Base-by-base conservation (phyloP, 495 filamentous ascomycete species). In the Aspergillus olivimuriae region DNA sequence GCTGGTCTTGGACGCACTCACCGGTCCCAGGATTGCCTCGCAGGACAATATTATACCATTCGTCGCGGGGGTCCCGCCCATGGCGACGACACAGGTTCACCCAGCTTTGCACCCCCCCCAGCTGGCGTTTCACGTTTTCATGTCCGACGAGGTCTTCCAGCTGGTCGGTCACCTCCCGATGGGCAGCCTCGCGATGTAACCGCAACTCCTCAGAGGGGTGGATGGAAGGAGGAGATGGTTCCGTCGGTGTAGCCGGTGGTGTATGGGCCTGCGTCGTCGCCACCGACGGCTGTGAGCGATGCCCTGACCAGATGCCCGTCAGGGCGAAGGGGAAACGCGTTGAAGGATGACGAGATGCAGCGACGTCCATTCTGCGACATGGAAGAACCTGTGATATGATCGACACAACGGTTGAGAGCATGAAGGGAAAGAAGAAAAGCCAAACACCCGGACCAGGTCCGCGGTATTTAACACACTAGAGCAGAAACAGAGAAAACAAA, bases 31-130 rank as follows among this genome's bases (percentile, higher is more conserved):
- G 48, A 26, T 52, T 50, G 14, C 53, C 53, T 6, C 47, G 42
- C 4, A 51, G 34, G 16, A 38, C 47, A 30, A 55, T 51, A 18
- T 48, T 51, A 32, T 51, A 55, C 47, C 52, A 48, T 31, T 55
- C 51, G 7, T 35, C 41, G 34, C 47, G 36, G n/a, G 51, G 51
- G 19, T 55, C 51, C 8, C 47, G 47, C 1, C 51, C 51, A 41
- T 55, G 51, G 2, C 51, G 51, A 22, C 51, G 51, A 21, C 51
- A 55, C 16, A 55, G 50, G 39, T 55, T 43, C 14, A 55, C 47
- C 44, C 47, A 55, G 15, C 28, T 55, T 32, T 55, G 51, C 14
- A 55, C 47, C 1, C 47, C 51, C 2, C 38, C 34, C 20, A 55
- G 20, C 35, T 55, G 46, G 11, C 51, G 43, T 16, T 55, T 55